Base-by-base conservation (phyloP, 2,329 filamentous ascomycete species). In the Calonectria pseudoreteaudii region DNA sequence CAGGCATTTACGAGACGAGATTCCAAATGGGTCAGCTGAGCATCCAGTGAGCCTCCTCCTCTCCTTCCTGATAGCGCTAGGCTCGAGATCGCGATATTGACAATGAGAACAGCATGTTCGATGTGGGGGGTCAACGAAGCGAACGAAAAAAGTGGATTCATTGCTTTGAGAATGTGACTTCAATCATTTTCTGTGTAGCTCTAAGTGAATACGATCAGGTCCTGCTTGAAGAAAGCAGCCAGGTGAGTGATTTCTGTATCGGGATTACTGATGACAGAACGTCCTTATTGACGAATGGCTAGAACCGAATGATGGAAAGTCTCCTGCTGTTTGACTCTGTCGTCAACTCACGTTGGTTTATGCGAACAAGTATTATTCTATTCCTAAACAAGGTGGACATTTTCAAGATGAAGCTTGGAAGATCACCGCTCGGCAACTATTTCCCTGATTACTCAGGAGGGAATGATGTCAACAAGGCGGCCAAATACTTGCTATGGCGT, bases 301-400 rank as follows among this genome's bases (percentile, higher is more conserved):
- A 98, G 95, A 99, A 99, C 84, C 97, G 97, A 76, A 99, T 99
- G 97, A 98, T 98, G 95, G 97, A 99, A 85, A 98, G 95, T 82
- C 86, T 99, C 67, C 91, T 98, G 20, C 90, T 99, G 6, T 99
- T 99, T 84, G 97, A 99, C 86, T 98, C 96, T 1, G 97, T 99
- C 6, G 97, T 99, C 79, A 99, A 99, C 86, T 98, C 97, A 38
- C 91, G 97, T 80, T 99, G 97, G 97, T 99, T 99, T 86, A 98
- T 98, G 94, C 91, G 97, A 80, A 99, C 97, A 16, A 98, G 96
- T 83, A 99, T 99, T 83, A 98, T 99, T 82, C 89, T 99, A 71
- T 99, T 99, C 87, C 90, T 99, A 75, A 99, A 99, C 88, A 99
- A 99, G 85, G 97, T 99, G 79, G 97, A 99, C 87, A 91, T 99